Percentiles rank a stretch among this genome's conserved stretches.
phyloP scores from a whole-genome alignment of 179 eudicot species.

The Gypsophila paniculata region DNA sequence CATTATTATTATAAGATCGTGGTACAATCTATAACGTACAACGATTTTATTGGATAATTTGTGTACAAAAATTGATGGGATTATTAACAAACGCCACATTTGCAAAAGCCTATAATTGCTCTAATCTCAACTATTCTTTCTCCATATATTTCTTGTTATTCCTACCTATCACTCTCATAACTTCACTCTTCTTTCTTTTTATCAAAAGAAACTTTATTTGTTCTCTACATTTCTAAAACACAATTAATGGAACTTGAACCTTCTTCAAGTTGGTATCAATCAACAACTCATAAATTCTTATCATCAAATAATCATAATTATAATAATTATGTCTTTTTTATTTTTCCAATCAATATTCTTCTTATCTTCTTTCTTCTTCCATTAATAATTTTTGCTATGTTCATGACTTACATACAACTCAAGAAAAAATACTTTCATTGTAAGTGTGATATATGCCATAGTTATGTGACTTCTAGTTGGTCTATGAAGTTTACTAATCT shows the following conservation, averaged over 20 bases:
- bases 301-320: neutral
- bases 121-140: constrained; percentile 9
- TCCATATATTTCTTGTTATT: neutral
- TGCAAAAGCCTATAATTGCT: constrained; percentile 28
- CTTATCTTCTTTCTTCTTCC: constrained; percentile 10
- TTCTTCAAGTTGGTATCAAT: constrained; percentile 18
- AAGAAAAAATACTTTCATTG: constrained; percentile 43
- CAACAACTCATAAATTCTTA: constrained; percentile 1
- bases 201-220: neutral
- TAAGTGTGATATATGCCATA: constrained; percentile 50
- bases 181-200: constrained; percentile 1
- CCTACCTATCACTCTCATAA: constrained; percentile 8
- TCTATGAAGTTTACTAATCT: constrained; percentile 36
- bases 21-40: no score
- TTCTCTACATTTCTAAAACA: neutral
- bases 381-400: constrained; percentile 12
- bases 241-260: constrained; percentile 29
- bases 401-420: constrained; percentile 13
- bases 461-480: constrained; percentile 49
- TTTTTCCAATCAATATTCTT: constrained; percentile 12
- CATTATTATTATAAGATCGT: no score
- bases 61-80: no score
- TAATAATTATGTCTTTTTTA: neutral
- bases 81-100: neutral
- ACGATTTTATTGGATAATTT: no score